Evolutionary conservation across 768 basidiomycete genomes (phyloP).

Genomic region (Boletellus ananas): DNA sequence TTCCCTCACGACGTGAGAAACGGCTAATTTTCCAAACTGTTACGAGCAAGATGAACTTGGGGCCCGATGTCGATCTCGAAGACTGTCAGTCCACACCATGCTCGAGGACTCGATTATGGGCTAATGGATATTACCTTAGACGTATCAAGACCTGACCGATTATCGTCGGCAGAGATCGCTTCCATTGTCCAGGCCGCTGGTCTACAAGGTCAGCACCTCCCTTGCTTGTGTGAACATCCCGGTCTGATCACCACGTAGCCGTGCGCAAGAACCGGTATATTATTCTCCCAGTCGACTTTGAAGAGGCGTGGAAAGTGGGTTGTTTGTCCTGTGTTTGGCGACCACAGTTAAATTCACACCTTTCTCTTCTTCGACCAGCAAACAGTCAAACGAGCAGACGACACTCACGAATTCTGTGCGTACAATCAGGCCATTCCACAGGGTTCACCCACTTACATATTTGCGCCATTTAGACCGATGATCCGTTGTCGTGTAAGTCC

Average conservation of each 20-base stretch:
- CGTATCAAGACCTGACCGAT: constrained; percentile 91
- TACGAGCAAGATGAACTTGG: constrained; percentile 95
- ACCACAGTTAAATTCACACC: constrained; percentile 27
- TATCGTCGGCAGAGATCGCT: constrained; percentile 94
- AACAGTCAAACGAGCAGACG: constrained; percentile 94
- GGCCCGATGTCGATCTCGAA: constrained; percentile 96
- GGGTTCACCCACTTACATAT: constrained; percentile 5
- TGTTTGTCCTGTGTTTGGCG: constrained; percentile 53
- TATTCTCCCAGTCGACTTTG: constrained; percentile 94
- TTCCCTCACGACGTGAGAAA: constrained; percentile 90
- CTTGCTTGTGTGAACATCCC: not conserved
- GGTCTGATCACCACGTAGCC: constrained; percentile 37
- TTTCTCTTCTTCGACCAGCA: constrained; percentile 55
- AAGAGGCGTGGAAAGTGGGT: constrained; percentile 98
- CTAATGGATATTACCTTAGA: constrained; percentile 45
- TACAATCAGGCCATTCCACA: constrained; percentile 21
- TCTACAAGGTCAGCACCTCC: constrained; percentile 66
- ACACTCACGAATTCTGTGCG: constrained; percentile 95
- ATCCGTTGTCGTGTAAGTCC: constrained; percentile 36
- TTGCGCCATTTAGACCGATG: constrained; percentile 35
- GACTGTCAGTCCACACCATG: constrained; percentile 67
- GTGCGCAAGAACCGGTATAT: constrained; percentile 98
- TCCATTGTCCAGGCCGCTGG: constrained; percentile 97
- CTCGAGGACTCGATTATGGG: constrained; percentile 5
- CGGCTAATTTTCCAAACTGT: constrained; percentile 98